Base-by-base conservation (phyloP, 2,329 filamentous ascomycete genomes). In the Trichophyton equinum region DNA sequence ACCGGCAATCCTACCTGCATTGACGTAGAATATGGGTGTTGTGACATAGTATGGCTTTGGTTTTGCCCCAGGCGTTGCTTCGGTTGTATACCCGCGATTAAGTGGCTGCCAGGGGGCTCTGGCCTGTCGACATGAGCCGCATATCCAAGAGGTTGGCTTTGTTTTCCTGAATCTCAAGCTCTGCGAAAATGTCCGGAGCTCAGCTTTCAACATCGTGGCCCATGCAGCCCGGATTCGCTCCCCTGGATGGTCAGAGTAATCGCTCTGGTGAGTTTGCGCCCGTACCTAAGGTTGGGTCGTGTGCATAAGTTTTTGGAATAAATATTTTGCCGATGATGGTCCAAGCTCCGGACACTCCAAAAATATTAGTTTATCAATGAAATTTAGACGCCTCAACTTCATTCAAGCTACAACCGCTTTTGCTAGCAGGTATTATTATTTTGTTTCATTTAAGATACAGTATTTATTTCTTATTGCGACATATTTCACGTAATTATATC, bases 21-120 rank as follows among this genome's bases (percentile, higher is more conserved):
- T 99, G 77, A 99, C 94, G 75, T 99, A 99, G 78, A 97, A 99
- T 62, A 99, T 99, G 1, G 94, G 94, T 7, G 91, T 95, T 4
- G 94, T 97, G 69, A 96, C 81, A 78, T 97, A 99, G 78, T 87
- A 96, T 7, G 92, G 91, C 77, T 97, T 97, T 63, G 76, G 73
- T 2, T 55, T 55, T 25, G 47, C 33, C 25, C 25, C 22, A 27
- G 40, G 30, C 7, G 13, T 65, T 60, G 71, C 60, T 18, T 65
- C 65, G 46, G 71, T 71, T 63, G 71, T 70, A 64, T 69, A 66
- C 38, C 66, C 68, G 61, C 67, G 64, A 57, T 62, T 61, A 7
- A 62, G 59, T 11, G 9, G 20, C n/a, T 8, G 20, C 55, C 62
- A 57, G 9, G 64, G 64, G 53, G 11, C 4, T 18, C 61, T 63